A percentile compares a stretch with the other conserved stretches of the same genome.
These are phyloP conservation scores for Cyberlindnera bimundalis DNA, from an alignment of 805 yeast species.

Conservation along the genomic window DNA sequence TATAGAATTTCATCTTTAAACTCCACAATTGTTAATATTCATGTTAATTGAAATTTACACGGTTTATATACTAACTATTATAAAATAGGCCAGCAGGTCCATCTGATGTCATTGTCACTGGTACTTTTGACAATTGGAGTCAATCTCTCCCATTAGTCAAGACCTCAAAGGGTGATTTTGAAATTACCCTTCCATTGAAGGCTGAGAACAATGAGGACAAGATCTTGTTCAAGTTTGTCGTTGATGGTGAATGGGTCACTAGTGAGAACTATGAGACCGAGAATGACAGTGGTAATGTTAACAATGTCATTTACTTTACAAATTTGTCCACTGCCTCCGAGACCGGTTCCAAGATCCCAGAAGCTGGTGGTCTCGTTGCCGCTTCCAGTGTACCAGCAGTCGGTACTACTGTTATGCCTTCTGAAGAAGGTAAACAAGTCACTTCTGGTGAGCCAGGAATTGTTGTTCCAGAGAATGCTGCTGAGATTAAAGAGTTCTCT, in stretches of 20 bases:
- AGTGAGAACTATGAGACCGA: constrained; percentile 39
- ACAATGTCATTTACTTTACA: constrained; percentile 33
- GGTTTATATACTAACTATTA: not conserved
- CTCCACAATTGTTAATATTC: too few relatives aligned
- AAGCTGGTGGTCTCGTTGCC: constrained; percentile 41
- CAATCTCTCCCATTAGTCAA: constrained; percentile 58
- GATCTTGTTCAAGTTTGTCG: constrained; percentile 54
- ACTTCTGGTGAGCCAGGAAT: constrained; percentile 72
- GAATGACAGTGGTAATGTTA: constrained; percentile 39
- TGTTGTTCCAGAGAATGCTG: constrained; percentile 53
- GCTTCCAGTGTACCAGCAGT: constrained; percentile 28
- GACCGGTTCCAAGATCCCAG: constrained; percentile 35
- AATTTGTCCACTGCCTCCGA: constrained; percentile 21
- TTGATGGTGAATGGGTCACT: constrained; percentile 63
- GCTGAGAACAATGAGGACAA: constrained; percentile 32
- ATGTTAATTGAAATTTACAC: too few relatives aligned
- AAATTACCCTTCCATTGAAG: constrained; percentile 53
- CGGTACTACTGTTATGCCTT: constrained; percentile 37
- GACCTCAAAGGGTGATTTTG: constrained; percentile 57
- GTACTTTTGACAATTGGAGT: constrained; percentile 68
- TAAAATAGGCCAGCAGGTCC: constrained; percentile 48
- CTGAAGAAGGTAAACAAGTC: constrained; percentile 36
- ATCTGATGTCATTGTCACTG: constrained; percentile 59
- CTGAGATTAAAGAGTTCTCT: constrained; percentile 53
- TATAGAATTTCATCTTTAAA: too few relatives aligned